phyloP scores from a whole-genome alignment of 2,329 filamentous ascomycete species.

The Cladophialophora bantiana region DNA sequence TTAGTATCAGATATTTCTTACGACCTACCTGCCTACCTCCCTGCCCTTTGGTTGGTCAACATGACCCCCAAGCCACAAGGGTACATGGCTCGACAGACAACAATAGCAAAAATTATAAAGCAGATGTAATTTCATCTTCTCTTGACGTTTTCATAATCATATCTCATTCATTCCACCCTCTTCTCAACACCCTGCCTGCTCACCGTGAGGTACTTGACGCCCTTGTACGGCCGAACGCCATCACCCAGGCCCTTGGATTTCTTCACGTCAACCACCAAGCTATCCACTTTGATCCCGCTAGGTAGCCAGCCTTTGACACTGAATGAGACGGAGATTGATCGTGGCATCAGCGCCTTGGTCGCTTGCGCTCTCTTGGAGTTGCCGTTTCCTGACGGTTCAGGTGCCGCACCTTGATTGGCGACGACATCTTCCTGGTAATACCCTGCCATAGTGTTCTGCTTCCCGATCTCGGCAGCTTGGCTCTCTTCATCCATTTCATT shows the following conservation, averaged over 20 bases:
- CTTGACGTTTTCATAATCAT: background rate
- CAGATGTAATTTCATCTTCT: background rate
- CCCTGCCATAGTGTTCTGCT: slow-evolving; percentile 51
- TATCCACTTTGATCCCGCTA: slow-evolving; percentile 69
- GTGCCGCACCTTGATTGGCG: slow-evolving; percentile 40
- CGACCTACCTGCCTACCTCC: background rate
- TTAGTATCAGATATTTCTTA: background rate
- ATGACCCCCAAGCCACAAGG: background rate
- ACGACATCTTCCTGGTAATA: slow-evolving; percentile 55
- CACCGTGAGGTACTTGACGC: slow-evolving; percentile 92
- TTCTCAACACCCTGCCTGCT: slow-evolving; percentile 63
- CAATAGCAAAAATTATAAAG: slow-evolving; percentile 8
- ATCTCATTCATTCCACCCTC: slow-evolving; percentile 38
- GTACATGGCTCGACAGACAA: slow-evolving; percentile 4
- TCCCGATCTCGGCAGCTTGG: slow-evolving; percentile 42
- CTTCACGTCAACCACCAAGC: slow-evolving; percentile 69
- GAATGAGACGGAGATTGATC: slow-evolving; percentile 73
- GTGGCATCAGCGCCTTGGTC: slow-evolving; percentile 76
- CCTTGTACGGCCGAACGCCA: slow-evolving; percentile 92
- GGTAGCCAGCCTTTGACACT: slow-evolving; percentile 69
- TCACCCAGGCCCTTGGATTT: slow-evolving; percentile 86
- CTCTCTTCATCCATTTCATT: slow-evolving; percentile 40
- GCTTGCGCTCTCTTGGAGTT: slow-evolving; percentile 58
- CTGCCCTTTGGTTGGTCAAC: background rate
- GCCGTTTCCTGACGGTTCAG: slow-evolving; percentile 30